Percentiles rank a stretch among this genome's conserved stretches.
These are phyloP conservation scores for Didymellaceae sp. DNA, from an alignment of 2,329 filamentous ascomycete species.

Conservation along the genomic window DNA sequence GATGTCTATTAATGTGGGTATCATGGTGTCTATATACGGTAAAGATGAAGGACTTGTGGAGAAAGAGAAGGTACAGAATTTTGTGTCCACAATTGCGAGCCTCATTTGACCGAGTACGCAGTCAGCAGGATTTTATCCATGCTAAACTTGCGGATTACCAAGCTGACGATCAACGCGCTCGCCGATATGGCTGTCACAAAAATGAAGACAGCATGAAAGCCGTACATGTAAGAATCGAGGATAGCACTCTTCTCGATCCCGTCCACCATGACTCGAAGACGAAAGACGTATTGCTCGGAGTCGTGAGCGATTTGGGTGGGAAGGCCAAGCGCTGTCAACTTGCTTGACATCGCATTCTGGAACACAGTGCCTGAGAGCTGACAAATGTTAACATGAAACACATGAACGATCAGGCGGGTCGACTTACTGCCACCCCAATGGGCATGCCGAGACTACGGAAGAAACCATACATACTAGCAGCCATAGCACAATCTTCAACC, in stretches of 20 bases:
- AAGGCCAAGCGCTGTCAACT: slow-evolving; percentile 31
- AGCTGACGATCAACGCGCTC: slow-evolving; percentile 32
- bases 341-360: slow-evolving; percentile 48
- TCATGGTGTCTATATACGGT: slow-evolving; percentile 1
- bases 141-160: slow-evolving; percentile 38
- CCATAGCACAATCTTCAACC: slow-evolving; percentile 40
- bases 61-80: background rate
- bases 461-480: slow-evolving; percentile 50
- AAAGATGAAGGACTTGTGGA: background rate
- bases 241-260: slow-evolving; percentile 23
- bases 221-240: slow-evolving; percentile 34
- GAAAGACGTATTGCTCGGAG: slow-evolving; percentile 36
- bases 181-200: slow-evolving; percentile 31
- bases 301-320: slow-evolving; percentile 34
- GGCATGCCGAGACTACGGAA: slow-evolving; percentile 54
- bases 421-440: slow-evolving; percentile 49
- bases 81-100: background rate
- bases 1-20: background rate
- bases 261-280: slow-evolving; percentile 29
- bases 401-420: background rate
- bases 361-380: slow-evolving; percentile 46
- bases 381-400: slow-evolving; percentile 4
- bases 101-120: slow-evolving; percentile 29
- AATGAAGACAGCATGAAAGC: slow-evolving; percentile 36
- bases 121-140: slow-evolving; percentile 39